phyloP scores from a whole-genome alignment of 495 filamentous ascomycete genomes.

The Tuber magnatum region DNA sequence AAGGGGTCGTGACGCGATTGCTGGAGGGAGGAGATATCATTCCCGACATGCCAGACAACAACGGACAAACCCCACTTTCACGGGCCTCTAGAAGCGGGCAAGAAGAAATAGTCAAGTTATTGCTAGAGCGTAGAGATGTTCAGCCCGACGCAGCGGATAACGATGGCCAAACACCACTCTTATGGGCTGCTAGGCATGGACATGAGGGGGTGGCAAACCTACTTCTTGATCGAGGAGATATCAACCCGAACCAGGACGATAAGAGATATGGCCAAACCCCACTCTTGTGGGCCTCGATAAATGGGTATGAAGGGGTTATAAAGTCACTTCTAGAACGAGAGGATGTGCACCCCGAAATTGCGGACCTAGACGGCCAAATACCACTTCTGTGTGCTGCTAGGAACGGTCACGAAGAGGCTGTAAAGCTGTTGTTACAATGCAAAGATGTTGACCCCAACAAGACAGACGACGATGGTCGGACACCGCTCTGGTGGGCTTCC shows the following conservation, averaged over 20 bases:
- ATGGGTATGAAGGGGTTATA: constrained; percentile 14
- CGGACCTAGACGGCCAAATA: neutral
- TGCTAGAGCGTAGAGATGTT: constrained; percentile 4
- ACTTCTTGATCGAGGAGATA: constrained; percentile 12
- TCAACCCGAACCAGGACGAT: neutral
- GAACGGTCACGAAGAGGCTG: constrained; percentile 10
- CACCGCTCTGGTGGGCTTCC: constrained; percentile 12
- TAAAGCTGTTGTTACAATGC: constrained; percentile 16
- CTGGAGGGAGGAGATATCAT: constrained; percentile 4
- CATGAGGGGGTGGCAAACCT: constrained; percentile 13
- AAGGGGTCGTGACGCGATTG: constrained; percentile 5
- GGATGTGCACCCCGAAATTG: neutral
- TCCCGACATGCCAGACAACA: neutral
- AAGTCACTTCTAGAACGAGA: neutral
- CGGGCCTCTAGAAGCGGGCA: constrained; percentile 7
- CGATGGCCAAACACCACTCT: neutral
- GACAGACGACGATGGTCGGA: neutral
- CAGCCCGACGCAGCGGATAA: neutral
- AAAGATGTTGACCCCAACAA: neutral
- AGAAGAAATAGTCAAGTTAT: constrained; percentile 6
- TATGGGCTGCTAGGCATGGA: constrained; percentile 8
- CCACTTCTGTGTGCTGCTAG: constrained; percentile 10
- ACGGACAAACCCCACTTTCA: constrained; percentile 14
- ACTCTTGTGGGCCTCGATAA: constrained; percentile 15
- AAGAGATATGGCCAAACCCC: neutral